Evolutionary conservation across 352 stramenopile species (phyloP).

Genomic region (Phytophthora capsici): DNA sequence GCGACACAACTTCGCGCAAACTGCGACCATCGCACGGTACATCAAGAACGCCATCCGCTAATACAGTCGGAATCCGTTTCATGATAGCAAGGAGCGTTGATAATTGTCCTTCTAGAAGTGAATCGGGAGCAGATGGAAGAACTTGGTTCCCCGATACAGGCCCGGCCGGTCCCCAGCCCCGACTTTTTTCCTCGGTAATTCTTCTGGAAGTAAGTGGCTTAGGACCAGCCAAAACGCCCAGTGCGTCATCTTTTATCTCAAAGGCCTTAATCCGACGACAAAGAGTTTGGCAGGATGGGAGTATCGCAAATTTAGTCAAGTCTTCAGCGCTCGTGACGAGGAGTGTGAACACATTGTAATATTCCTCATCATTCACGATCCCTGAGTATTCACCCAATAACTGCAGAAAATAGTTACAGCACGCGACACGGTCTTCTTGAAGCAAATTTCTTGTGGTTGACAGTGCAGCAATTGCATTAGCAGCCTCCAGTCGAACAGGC

Average conservation of each 20-base stretch:
- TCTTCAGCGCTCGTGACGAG: constrained; percentile 58
- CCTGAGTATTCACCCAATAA: constrained; percentile 58
- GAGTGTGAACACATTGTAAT: constrained; percentile 68
- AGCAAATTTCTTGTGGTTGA: constrained; percentile 53
- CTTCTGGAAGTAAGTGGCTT: constrained; percentile 11
- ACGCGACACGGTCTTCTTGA: constrained; percentile 51
- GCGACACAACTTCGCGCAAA: constrained; percentile 55
- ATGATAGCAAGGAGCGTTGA: constrained; percentile 67
- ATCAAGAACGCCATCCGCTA: constrained; percentile 53
- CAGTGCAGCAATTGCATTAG: constrained; percentile 50
- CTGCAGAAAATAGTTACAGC: constrained; percentile 54
- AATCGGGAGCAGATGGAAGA: constrained; percentile 32
- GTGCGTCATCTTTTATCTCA: constrained; percentile 33
- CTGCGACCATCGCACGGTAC: constrained; percentile 50
- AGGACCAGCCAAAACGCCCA: not conserved
- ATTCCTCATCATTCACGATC: constrained; percentile 55
- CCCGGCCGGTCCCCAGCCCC: constrained; percentile 3
- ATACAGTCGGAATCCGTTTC: constrained; percentile 58
- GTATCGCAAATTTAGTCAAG: constrained; percentile 51
- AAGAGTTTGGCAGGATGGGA: constrained; percentile 51
- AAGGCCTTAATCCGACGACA: constrained; percentile 62
- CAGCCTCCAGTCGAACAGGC: constrained; percentile 56
- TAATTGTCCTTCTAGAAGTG: constrained; percentile 59
- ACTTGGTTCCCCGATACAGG: constrained; percentile 17
- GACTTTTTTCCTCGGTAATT: constrained; percentile 18